These are phyloP conservation scores for Magnusiomyces fungicola DNA, from an alignment of 1,139 yeast genomes.

Conservation along the genomic window DNA sequence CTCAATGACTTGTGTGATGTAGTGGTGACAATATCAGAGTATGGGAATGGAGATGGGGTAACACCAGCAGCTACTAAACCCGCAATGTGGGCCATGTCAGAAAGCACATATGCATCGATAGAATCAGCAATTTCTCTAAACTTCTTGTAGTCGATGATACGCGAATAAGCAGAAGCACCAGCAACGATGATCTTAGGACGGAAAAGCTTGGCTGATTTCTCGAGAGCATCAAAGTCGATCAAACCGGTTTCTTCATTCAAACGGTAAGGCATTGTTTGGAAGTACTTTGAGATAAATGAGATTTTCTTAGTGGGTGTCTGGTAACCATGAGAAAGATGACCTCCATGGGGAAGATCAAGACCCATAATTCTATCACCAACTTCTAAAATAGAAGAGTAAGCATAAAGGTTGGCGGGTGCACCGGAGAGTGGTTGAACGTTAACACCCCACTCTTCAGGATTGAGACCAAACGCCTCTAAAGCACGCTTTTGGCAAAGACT, in stretches of 20 bases:
- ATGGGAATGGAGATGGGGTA: constrained; percentile 91
- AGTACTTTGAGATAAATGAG: constrained; percentile 91
- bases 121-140: constrained; percentile 95
- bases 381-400: constrained; percentile 88
- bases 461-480: constrained; percentile 71
- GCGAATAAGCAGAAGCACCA: constrained; percentile 96
- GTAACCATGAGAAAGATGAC: constrained; percentile 96
- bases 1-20: constrained; percentile 97
- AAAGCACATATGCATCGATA: constrained; percentile 92
- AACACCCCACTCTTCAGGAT: constrained; percentile 91
- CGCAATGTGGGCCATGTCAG: constrained; percentile 98
- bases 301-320: constrained; percentile 94
- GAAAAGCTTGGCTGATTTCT: constrained; percentile 78
- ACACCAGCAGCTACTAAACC: constrained; percentile 96
- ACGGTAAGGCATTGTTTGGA: constrained; percentile 98
- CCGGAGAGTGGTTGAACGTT: constrained; percentile 95
- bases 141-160: constrained; percentile 89
- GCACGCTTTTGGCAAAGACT: constrained; percentile 89
- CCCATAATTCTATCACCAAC: constrained; percentile 97
- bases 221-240: constrained; percentile 92
- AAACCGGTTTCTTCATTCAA: constrained; percentile 85
- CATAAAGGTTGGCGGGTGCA: constrained; percentile 95
- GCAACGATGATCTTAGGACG: constrained; percentile 96
- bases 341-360: constrained; percentile 94
- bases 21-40: constrained; percentile 95